Conservation (phyloP, 1,284 basidiomycete species). For the Marasmius oreades region DNA sequence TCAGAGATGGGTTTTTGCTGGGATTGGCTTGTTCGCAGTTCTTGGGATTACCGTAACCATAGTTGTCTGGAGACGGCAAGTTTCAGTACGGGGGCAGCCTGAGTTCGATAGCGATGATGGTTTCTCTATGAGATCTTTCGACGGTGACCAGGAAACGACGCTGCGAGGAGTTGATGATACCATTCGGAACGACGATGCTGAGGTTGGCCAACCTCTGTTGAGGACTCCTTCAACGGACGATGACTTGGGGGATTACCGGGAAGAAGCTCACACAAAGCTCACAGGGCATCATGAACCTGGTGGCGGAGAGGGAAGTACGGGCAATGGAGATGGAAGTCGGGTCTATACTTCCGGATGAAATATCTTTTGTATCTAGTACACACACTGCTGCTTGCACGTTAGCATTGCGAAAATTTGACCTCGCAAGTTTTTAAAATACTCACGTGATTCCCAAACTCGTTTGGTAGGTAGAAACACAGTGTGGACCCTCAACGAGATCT, state of each 20-base stretch:
- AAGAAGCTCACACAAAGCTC: background rate
- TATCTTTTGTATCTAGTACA: background rate
- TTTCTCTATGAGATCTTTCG: slow-evolving; percentile 70
- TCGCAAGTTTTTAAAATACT: too few relatives aligned
- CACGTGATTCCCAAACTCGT: too few relatives aligned
- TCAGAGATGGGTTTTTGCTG: slow-evolving; percentile 84
- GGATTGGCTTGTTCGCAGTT: slow-evolving; percentile 64
- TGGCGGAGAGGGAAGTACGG: slow-evolving; percentile 24
- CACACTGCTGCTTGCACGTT: background rate
- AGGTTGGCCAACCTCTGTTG: slow-evolving; percentile 8
- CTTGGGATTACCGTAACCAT: slow-evolving; percentile 29
- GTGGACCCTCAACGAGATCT: too few relatives aligned
- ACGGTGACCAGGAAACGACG: slow-evolving; percentile 4
- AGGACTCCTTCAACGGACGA: background rate
- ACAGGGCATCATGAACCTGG: background rate
- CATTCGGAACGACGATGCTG: slow-evolving; percentile 52
- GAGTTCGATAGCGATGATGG: slow-evolving; percentile 70
- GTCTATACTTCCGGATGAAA: slow-evolving; percentile 55
- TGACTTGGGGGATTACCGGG: slow-evolving; percentile 6
- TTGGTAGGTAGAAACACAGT: too few relatives aligned
- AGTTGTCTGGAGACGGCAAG: slow-evolving; percentile 64
- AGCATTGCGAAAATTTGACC: too few relatives aligned
- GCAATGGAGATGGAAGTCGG: slow-evolving; percentile 66
- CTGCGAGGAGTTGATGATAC: slow-evolving; percentile 56
- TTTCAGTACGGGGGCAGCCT: slow-evolving; percentile 56